Evolutionary conservation across 169 alveolate genomes (phyloP), one percentile per base, ranked within the genome.

Genomic region (Plasmodium falciparum): DNA sequence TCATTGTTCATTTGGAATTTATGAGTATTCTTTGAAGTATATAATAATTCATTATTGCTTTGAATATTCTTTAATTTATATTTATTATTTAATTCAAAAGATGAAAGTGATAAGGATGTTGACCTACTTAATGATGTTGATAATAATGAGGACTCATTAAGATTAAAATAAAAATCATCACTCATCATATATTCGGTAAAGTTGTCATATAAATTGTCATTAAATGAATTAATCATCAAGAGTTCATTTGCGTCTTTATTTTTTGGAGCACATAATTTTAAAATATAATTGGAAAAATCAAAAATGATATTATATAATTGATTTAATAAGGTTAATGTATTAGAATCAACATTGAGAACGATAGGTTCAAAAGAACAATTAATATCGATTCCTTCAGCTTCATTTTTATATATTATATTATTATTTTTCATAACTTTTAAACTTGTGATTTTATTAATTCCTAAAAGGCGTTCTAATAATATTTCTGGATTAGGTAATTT

Each of bases 301-400:
- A 58, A 39, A 24, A 71, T 26, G 24, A 83, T 83, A 50, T 54
- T 83, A 63, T 73, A 61, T 22, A 83, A 63, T 73, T 83, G 91
- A 52, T 83, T 54, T 59, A 83, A 52, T 49, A 83, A 73, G 5
- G 91, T 83, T 45, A 83, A 45, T 7, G 85, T 49, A 62, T 59
- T 69, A n/a, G 91, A 83, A 83, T 83, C 91, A 7, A 70, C 74
- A 39, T 83, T 83, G 22, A 83, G 17, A 39, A 83, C 78, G 12
- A 83, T 58, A 0, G 91, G 91, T 70, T 83, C 91, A 63, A 54
- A 70, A 29, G 45, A 39, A 45, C 58, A 59, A 29, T 70, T 67
- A 6, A 83, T 26, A 49, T 83, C 72, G 7, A 83, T 83, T 29
- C 85, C 91, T 83, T 83, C 91, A 17, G 59, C 85, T 13, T 70